phyloP scores from a whole-genome alignment of 768 basidiomycete species.

The Pleurotus tuber-regium region DNA sequence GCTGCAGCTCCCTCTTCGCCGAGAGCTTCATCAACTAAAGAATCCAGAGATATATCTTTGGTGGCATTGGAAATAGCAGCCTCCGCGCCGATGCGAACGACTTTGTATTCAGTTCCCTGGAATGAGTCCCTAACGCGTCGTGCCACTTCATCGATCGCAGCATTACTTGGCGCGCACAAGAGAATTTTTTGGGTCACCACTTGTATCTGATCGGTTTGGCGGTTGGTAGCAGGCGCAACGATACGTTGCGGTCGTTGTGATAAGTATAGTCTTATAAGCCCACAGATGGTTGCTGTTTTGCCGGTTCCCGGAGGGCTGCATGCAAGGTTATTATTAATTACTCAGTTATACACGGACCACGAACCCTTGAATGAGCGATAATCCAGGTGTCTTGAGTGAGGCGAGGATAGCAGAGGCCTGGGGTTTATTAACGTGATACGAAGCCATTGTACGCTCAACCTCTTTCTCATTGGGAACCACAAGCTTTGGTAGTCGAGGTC shows the following conservation, averaged over 20 bases:
- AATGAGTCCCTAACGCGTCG: conserved; percentile 73
- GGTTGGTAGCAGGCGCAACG: conserved; percentile 35
- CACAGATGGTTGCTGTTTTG: conserved; percentile 97
- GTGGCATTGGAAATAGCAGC: conserved; percentile 73
- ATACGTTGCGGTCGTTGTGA: conserved; percentile 58
- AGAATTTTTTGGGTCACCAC: conserved; percentile 60
- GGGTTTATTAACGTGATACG: conserved; percentile 84
- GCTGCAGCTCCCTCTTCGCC: conserved; percentile 39
- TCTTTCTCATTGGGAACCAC: conserved; percentile 46
- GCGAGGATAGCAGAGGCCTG: conserved; percentile 88
- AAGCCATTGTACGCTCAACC: conserved; percentile 62
- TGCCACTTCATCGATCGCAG: conserved; percentile 96
- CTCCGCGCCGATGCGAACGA: conserved; percentile 88
- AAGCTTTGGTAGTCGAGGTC: conserved; percentile 54
- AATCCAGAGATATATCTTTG: conserved; percentile 85
- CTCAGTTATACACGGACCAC: too few species aligned
- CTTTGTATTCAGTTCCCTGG: conserved; percentile 35
- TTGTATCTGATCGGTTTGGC: conserved; percentile 39
- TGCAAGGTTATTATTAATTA: neutral
- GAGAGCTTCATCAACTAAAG: conserved; percentile 76
- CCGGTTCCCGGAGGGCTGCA: conserved; percentile 94
- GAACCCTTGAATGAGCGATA: conserved; percentile 94
- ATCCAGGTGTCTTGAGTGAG: conserved; percentile 70
- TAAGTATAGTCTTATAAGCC: conserved; percentile 83
- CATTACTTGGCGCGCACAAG: conserved; percentile 96